phyloP scores from a whole-genome alignment of 2,329 filamentous ascomycete species.

The Cadophora malorum region DNA sequence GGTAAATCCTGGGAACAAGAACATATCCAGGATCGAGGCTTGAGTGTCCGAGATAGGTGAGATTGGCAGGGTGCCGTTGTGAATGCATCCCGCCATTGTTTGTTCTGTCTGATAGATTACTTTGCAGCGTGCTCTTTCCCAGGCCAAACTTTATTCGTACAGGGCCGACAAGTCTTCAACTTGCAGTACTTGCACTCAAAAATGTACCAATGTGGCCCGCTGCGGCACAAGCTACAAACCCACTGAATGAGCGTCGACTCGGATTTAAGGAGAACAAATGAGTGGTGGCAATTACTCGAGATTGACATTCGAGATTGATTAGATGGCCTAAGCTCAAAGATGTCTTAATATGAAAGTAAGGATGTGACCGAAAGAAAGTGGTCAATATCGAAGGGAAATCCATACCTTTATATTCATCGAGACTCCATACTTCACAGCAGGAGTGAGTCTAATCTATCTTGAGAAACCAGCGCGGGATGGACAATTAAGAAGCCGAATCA shows the following conservation, averaged over 20 bases:
- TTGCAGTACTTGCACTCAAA: constrained; percentile 74
- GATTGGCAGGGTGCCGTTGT: constrained; percentile 41
- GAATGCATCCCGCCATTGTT: constrained; percentile 15
- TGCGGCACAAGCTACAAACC: constrained; percentile 68
- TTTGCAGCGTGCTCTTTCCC: constrained; percentile 11
- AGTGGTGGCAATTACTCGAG: constrained; percentile 63
- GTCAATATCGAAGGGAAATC: constrained; percentile 21
- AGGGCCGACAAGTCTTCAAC: constrained; percentile 66
- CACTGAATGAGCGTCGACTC: constrained; percentile 70
- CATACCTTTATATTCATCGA: constrained; percentile 20
- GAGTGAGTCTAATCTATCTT: constrained; percentile 15
- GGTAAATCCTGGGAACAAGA: constrained; percentile 10
- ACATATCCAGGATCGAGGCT: constrained; percentile 11
- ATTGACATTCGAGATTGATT: constrained; percentile 60
- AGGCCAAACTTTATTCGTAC: constrained; percentile 46
- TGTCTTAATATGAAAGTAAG: constrained; percentile 19
- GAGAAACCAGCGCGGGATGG: constrained; percentile 15
- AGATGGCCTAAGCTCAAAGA: constrained; percentile 10
- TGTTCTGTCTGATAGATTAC: not conserved
- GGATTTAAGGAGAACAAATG: constrained; percentile 70
- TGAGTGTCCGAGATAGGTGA: constrained; percentile 8
- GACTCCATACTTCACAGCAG: constrained; percentile 14
- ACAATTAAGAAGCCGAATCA: constrained; percentile 7
- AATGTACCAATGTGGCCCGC: constrained; percentile 71
- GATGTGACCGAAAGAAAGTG: constrained; percentile 14